Evolutionary conservation across 176 grass and related monocot genomes (phyloP), one percentile per base, ranked within the genome.

Genomic region (Rhynchospora tenuis): DNA sequence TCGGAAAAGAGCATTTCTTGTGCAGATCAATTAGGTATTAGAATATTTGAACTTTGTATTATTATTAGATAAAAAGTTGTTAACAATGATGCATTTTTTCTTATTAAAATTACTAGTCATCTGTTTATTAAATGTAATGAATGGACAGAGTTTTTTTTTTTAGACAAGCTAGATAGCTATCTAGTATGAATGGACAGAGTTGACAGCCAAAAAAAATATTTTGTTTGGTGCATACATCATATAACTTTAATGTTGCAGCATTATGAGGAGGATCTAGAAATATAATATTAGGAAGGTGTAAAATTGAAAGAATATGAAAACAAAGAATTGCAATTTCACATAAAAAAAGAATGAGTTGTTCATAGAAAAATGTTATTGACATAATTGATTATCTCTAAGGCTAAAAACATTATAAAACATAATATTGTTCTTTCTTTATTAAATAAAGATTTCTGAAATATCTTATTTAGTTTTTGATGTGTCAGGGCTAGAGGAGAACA

Each of bases 401-500:
- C 16, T 1, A n/a, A 59, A 59, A 19, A 59, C 0, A 14, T 15
- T 24, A 15, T 65, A 12, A 65, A 65, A 65, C 4, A 31, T 31
- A 72, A 13, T 45, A 0, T 20, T n/a, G 3, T 15, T 6, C 48
- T 23, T 15, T 6, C 48, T 23, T 22, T 8, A 50, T 24, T 24
- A 50, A 46, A 73, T 46, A 51, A 33, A 43, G 15, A 46, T 3
- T 3, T 51, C 1, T 51, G 4, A 51, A 28, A 51, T 0, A 52
- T 51, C 45, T 27, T 54, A 69, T 6, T 62, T 48, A 80, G 17
- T 31, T 48, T 62, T 64, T 62, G 27, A 12, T 46, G 59, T 61
- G 61, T 33, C 24, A 91, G 92, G 84, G 2, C 78, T 89, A 14
- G 92, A 91, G 22, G 2, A 2, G 16, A 86, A 86, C 68, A 84